Evolutionary conservation across 805 yeast genomes (phyloP).

Genomic region (Starmerella vitae): DNA sequence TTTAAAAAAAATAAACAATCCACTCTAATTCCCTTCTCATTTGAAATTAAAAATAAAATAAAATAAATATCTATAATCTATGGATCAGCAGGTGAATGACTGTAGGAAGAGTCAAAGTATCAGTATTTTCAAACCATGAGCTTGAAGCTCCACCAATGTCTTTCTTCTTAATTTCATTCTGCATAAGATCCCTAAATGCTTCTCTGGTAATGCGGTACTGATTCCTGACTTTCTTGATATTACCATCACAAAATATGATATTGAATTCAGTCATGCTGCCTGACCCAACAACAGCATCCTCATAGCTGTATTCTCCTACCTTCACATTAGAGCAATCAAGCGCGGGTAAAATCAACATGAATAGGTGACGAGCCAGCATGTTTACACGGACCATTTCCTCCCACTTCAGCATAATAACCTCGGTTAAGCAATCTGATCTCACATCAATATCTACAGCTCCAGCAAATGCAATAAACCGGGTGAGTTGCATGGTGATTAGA

Average conservation of each 20-base stretch:
- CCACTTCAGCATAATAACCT: constrained; percentile 22
- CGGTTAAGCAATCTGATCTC: constrained; percentile 20
- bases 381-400: constrained; percentile 25
- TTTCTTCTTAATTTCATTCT: neutral
- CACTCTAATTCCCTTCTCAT: too few relatives aligned
- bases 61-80: neutral
- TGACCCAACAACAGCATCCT: constrained; percentile 15
- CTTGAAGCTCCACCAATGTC: neutral
- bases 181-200: constrained; percentile 5
- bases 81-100: constrained; percentile 3
- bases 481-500: constrained; percentile 12
- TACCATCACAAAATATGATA: constrained; percentile 8
- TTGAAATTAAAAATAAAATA: too few relatives aligned
- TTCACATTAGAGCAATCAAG: constrained; percentile 10
- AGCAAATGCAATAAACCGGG: constrained; percentile 19
- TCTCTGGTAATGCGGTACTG: constrained; percentile 1
- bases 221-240: constrained; percentile 2
- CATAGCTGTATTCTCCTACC: constrained; percentile 14
- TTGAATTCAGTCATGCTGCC: constrained; percentile 15
- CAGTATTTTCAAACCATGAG: constrained; percentile 1
- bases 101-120: constrained; percentile 5
- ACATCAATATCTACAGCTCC: constrained; percentile 21
- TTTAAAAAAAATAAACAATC: too few relatives aligned
- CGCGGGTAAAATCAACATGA: constrained; percentile 31
- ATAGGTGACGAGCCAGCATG: constrained; percentile 38